A percentile compares a stretch with the other conserved stretches of the same genome.
Conservation (phyloP, 805 yeast genomes). For the Candida piceae region DNA sequence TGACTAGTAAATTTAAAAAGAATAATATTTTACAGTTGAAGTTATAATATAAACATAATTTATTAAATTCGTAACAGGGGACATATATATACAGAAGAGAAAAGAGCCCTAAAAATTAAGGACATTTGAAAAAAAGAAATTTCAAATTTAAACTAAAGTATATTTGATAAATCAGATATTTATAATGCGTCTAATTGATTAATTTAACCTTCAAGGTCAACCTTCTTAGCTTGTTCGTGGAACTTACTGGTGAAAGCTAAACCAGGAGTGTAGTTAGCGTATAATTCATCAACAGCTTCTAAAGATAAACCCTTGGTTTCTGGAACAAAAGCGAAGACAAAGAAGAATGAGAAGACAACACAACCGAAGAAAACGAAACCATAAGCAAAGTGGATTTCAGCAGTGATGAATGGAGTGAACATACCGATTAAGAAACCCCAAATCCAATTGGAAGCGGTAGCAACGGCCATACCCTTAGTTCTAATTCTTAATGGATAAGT, state of each 20-base stretch:
- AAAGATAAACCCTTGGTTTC: conserved; percentile 53
- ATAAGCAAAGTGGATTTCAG: conserved; percentile 50
- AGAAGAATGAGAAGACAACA: conserved; percentile 47
- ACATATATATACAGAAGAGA: too few species aligned
- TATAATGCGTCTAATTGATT: background rate
- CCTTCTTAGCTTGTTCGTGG: background rate
- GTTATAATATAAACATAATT: too few species aligned
- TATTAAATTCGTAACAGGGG: too few species aligned
- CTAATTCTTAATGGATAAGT: conserved; percentile 63
- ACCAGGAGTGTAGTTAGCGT: conserved; percentile 33
- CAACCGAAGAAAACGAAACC: conserved; percentile 57
- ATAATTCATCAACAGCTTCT: conserved; percentile 53
- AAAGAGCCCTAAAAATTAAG: too few species aligned
- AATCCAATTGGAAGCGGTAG: conserved; percentile 62
- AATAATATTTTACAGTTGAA: too few species aligned
- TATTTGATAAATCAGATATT: too few species aligned
- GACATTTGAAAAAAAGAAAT: too few species aligned
- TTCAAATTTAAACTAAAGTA: too few species aligned
- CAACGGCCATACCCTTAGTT: conserved; percentile 58
- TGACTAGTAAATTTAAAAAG: too few species aligned
- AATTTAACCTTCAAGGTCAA: background rate
- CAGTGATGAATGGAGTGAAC: conserved; percentile 52
- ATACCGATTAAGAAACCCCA: conserved; percentile 55
- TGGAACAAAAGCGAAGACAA: conserved; percentile 47
- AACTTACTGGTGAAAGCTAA: conserved; percentile 14